Conservation (phyloP, 306 rosid species). For the Castanea crenata region DNA sequence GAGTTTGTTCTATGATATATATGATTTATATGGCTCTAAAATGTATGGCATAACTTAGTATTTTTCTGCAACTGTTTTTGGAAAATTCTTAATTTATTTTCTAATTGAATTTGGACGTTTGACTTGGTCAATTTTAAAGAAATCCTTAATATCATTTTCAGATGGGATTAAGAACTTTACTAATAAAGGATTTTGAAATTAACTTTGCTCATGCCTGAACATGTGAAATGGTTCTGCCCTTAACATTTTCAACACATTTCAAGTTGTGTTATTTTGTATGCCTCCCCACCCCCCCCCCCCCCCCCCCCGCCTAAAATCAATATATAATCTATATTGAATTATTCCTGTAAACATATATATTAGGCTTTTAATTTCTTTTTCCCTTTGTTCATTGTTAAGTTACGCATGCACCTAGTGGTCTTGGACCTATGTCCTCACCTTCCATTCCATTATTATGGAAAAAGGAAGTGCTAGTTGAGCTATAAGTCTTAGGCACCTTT, state of each 20-base stretch:
- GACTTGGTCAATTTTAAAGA: neutral
- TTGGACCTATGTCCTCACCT: too few relatives aligned
- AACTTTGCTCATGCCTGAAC: neutral
- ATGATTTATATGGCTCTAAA: neutral
- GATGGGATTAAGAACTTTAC: neutral
- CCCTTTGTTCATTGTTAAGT: too few relatives aligned
- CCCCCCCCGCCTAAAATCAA: neutral
- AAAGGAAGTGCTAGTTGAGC: too few relatives aligned
- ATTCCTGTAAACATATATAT: neutral
- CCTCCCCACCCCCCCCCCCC: too few relatives aligned
- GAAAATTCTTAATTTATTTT: neutral
- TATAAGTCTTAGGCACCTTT: too few relatives aligned
- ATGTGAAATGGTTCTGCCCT: neutral
- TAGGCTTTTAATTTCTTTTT: neutral
- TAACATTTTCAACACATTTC: neutral
- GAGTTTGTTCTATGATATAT: neutral
- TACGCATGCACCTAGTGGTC: too few relatives aligned
- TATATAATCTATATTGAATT: neutral
- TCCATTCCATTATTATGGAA: too few relatives aligned
- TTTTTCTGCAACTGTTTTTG: neutral
- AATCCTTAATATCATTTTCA: neutral
- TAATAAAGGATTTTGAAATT: neutral
- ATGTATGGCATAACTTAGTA: neutral
- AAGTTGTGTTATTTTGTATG: neutral
- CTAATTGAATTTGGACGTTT: neutral